A percentile compares a stretch with the other conserved stretches of the same genome.
Conservation (phyloP, 345 rosid species). For the Salix caprea region DNA sequence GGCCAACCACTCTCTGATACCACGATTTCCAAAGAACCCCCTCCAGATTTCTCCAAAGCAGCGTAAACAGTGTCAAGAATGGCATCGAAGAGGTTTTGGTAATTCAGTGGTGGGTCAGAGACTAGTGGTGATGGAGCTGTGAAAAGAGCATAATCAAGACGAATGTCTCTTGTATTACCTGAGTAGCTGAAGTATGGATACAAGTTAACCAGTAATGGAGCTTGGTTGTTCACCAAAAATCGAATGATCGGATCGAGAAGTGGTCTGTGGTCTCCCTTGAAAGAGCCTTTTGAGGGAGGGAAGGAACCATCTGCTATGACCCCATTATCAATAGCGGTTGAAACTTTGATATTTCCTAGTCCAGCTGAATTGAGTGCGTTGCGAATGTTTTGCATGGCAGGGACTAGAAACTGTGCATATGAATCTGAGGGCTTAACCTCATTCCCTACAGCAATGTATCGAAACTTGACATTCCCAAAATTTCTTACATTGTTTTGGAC, state of each 20-base stretch:
- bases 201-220: slow-evolving; percentile 36
- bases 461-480: slow-evolving; percentile 7
- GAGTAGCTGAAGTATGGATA: slow-evolving; percentile 39
- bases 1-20: slow-evolving; percentile 73
- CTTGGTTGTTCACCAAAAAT: slow-evolving; percentile 28
- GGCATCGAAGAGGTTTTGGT: slow-evolving; percentile 59
- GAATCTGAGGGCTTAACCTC: slow-evolving; percentile 33
- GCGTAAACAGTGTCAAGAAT: slow-evolving; percentile 42
- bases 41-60: slow-evolving; percentile 50
- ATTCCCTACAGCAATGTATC: slow-evolving; percentile 35
- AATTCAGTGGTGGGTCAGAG: slow-evolving; percentile 17
- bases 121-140: slow-evolving; percentile 26
- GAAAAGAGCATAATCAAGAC: slow-evolving; percentile 43
- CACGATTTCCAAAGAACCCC: slow-evolving; percentile 46
- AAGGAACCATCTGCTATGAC: slow-evolving; percentile 13
- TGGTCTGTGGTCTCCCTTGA: slow-evolving; percentile 14
- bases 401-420: slow-evolving; percentile 28
- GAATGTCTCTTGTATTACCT: slow-evolving; percentile 16
- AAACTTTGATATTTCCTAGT: slow-evolving; percentile 40
- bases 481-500: slow-evolving; percentile 36
- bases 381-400: slow-evolving; percentile 31
- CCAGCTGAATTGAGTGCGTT: slow-evolving; percentile 30
- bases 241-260: slow-evolving; percentile 33
- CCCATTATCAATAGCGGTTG: slow-evolving; percentile 31
- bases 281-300: slow-evolving; percentile 41